Base-by-base conservation (phyloP, 1,139 yeast species). In the Candida gigantensis region DNA sequence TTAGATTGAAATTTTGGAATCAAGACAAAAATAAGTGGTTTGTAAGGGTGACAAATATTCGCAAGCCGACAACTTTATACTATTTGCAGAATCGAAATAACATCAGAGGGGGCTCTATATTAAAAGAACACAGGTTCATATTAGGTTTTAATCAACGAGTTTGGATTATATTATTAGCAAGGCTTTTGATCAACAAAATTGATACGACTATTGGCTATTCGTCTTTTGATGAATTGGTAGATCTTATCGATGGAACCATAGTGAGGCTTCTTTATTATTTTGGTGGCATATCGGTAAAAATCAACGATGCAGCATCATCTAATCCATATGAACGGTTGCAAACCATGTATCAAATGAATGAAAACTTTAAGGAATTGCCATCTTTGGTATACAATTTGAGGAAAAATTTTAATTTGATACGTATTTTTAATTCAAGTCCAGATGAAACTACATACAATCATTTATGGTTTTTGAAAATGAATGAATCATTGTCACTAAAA, bases 391-490 rank as follows among this genome's bases (percentile, higher is more conserved):
- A 62, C 41, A 52, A 58, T 39, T 51, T 69, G 35, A 47, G 72
- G 37, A 53, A 58, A 34, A 66, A 63, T 37, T 65, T 66, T 2
- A 64, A 60, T 30, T 55, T 69, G 21, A 45, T 68, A 6, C 47
- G 52, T 19, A 57, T 65, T 2, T 68, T 69, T 50, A 69, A 69
- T 44, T 61, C 70, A 6, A 64, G 69, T 38, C 75, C 75, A 0
- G 75, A 69, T 40, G 74, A 69, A 47, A 68, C 72, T 5, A 68
- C 74, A 2, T 59, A 43, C 41, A 53, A 64, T 43, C 73, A 68
- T 39, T 54, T 57, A 19, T 54, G 62, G 57, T 66, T 64, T 37
- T 38, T 52, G 39, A 52, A 42, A 30, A 41, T 56, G 29, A 44
- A 48, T 10, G 35, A 43, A 6, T 41, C 45, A 1, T 34, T 37